Evolutionary conservation across 2,329 filamentous ascomycete genomes (phyloP).

Genomic region (Cercospora sp.): DNA sequence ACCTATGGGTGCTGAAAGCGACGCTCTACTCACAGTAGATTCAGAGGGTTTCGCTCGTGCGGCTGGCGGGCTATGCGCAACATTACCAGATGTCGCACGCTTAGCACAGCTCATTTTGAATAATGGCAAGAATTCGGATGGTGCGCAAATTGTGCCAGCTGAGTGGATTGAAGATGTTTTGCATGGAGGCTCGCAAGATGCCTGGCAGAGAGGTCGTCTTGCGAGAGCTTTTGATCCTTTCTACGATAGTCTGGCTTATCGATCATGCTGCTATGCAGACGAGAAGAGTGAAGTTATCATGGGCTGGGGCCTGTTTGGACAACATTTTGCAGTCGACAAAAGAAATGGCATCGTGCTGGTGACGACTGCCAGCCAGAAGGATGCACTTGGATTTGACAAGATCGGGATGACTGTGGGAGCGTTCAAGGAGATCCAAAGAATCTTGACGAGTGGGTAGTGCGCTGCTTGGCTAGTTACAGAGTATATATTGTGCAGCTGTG

Average conservation of each 20-base stretch:
- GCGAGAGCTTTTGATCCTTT: conserved; percentile 11
- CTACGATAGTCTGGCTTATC: conserved; percentile 21
- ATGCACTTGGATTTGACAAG: conserved; percentile 13
- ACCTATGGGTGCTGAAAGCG: conserved; percentile 30
- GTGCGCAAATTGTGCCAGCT: conserved; percentile 20
- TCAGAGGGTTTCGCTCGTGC: conserved; percentile 23
- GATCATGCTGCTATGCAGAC: conserved; percentile 23
- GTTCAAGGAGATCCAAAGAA: conserved; percentile 21
- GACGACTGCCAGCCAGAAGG: conserved; percentile 24
- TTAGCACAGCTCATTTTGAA: conserved; percentile 26
- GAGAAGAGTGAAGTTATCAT: conserved; percentile 17
- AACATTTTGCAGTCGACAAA: conserved; percentile 28
- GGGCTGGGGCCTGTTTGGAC: conserved; percentile 27
- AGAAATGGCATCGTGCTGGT: conserved; percentile 30
- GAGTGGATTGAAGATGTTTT: conserved; percentile 31
- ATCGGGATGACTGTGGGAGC: conserved; percentile 17
- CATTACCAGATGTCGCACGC: conserved; percentile 28
- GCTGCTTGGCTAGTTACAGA: too few relatives aligned
- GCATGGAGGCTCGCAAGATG: conserved; percentile 4
- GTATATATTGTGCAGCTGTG: too few relatives aligned
- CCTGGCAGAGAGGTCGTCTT: conserved; percentile 4
- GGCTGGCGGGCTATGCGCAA: conserved; percentile 29
- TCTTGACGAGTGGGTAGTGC: not conserved
- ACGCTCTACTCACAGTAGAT: conserved; percentile 28
- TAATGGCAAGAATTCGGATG: conserved; percentile 8